phyloP scores from a whole-genome alignment of 1,284 basidiomycete genomes.

The Ceratobasidium sp. region DNA sequence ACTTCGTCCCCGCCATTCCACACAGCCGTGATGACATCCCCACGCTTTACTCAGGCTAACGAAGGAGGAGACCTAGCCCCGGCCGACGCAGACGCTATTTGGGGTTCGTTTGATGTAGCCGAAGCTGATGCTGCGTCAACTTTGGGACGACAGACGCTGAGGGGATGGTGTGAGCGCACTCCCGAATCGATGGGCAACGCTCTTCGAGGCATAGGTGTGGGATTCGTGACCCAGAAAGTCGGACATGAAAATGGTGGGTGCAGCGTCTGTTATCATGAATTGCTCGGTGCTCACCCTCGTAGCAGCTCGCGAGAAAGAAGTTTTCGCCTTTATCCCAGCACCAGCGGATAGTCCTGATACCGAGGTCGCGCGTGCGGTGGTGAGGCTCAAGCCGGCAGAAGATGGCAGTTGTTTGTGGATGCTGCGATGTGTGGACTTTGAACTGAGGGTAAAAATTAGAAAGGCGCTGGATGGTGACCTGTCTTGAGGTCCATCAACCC shows the following conservation, averaged over 20 bases:
- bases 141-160: constrained; percentile 21
- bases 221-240: constrained; percentile 30
- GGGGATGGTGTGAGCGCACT: constrained; percentile 30
- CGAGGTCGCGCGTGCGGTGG: constrained; percentile 49
- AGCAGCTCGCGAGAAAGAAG: constrained; percentile 35
- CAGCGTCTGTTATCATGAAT: neutral
- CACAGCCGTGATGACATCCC: constrained; percentile 28
- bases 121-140: neutral
- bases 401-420: constrained; percentile 78
- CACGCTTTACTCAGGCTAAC: constrained; percentile 1
- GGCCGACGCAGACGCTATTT: constrained; percentile 26
- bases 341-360: constrained; percentile 38
- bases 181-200: constrained; percentile 4
- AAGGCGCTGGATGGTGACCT: constrained; percentile 48
- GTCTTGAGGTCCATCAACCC: too few relatives aligned
- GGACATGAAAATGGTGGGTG: neutral
- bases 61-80: constrained; percentile 11
- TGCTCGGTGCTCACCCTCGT: neutral
- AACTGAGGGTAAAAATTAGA: constrained; percentile 53
- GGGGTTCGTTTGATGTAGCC: constrained; percentile 20
- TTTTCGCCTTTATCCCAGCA: constrained; percentile 31
- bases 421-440: constrained; percentile 60
- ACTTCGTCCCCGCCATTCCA: constrained; percentile 15
- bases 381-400: constrained; percentile 67
- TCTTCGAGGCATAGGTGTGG: constrained; percentile 16